Evolutionary conservation across 148 eudicot genomes (phyloP), one percentile per base, ranked within the genome.

Genomic region (Persicaria tinctoria): DNA sequence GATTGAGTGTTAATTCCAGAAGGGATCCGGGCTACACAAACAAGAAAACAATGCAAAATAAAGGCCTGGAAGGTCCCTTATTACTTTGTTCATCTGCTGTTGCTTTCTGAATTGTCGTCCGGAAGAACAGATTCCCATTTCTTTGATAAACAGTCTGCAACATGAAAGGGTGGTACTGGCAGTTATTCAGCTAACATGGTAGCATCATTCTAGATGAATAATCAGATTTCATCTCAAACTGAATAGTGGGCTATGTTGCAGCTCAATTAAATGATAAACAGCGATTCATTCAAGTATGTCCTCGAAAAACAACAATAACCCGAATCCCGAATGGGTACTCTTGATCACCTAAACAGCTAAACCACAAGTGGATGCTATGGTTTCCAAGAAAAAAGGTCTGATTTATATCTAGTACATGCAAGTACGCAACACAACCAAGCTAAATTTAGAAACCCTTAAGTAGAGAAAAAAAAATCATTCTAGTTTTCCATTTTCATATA

Each of bases 81-180:
- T 85, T 84, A 91, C 97, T 86, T 81, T 89, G 89, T 74, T 86
- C 92, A 74, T 73, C 85, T 63, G 85, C 70, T 12, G 82, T 80
- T 79, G 90, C 93, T 82, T 84, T 84, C 64, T 84, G 81, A 44
- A 83, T 77, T 73, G 84, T 88, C 23, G 92, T 89, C 9, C 89
- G 87, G 81, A 91, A 91, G 55, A 85, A 86, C 73, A 91, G 62
- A 82, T 84, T 88, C 68, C 93, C 85, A 23, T 83, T 85, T 79
- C 80, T 89, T 80, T 89, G 88, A 83, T 91, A 91, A 63, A 91
- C 88, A 57, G 84, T 83, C 97, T 91, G 83, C 18, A 56, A 53
- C 46, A 66, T 13, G 18, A 66, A 66, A 41, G 47, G 9, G 8
- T 41, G 70, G 48, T 41, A 66, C 6, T 41, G 70, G 48, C 14